phyloP scores from a whole-genome alignment of 2,329 filamentous ascomycete species.

The Aspergillus ustus region DNA sequence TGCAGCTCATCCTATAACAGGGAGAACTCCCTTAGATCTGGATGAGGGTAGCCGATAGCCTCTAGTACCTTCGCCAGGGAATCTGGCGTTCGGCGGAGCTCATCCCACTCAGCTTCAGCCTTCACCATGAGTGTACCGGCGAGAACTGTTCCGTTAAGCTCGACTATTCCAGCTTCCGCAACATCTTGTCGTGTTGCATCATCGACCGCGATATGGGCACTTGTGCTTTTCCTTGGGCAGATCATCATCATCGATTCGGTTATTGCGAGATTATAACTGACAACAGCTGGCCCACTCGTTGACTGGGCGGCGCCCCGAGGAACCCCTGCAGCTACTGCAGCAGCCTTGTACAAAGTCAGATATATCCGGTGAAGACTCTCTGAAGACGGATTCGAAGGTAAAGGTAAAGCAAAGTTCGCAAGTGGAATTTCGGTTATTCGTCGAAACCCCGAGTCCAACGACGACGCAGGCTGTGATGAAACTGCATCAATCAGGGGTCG shows the following conservation, averaged over 20 bases:
- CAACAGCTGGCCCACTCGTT: slow-evolving; percentile 45
- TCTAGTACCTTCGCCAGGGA: slow-evolving; percentile 50
- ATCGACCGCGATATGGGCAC: slow-evolving; percentile 45
- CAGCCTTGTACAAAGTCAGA: slow-evolving; percentile 47
- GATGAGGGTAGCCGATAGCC: slow-evolving; percentile 46
- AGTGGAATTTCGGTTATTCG: slow-evolving; percentile 51
- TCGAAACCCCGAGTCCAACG: slow-evolving; percentile 28
- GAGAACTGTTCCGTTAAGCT: slow-evolving; percentile 62
- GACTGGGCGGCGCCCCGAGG: slow-evolving; percentile 19
- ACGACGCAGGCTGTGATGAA: slow-evolving; percentile 18
- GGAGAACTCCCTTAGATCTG: slow-evolving; percentile 23
- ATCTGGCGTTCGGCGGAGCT: slow-evolving; percentile 46
- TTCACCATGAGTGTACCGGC: slow-evolving; percentile 65
- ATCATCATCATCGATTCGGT: slow-evolving; percentile 59
- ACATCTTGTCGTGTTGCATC: slow-evolving; percentile 38
- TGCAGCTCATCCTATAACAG: slow-evolving; percentile 18
- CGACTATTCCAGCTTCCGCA: slow-evolving; percentile 47
- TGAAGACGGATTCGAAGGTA: slow-evolving; percentile 48
- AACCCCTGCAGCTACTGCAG: slow-evolving; percentile 37
- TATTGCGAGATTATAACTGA: slow-evolving; percentile 65
- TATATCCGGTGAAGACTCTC: slow-evolving; percentile 45
- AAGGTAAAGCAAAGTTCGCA: slow-evolving; percentile 51
- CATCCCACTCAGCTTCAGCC: slow-evolving; percentile 57
- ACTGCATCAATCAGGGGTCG: slow-evolving; percentile 52
- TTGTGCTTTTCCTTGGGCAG: slow-evolving; percentile 55